A percentile compares a stretch with the other conserved stretches of the same genome.
phyloP scores from a whole-genome alignment of 169 alveolate species.

The Eimeria acervulina region DNA sequence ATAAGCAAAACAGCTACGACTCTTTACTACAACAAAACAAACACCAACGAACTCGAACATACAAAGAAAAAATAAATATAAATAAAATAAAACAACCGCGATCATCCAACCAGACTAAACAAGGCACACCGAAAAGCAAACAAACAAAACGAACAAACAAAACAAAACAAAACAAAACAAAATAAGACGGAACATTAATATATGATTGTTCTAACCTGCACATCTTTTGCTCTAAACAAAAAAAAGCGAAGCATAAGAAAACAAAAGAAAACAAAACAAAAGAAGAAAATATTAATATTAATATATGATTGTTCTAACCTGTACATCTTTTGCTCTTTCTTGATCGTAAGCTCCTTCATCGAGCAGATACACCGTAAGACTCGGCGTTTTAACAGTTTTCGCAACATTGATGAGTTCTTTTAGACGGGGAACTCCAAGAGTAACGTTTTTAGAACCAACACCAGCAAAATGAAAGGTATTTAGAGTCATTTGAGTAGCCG shows the following conservation, averaged over 20 bases:
- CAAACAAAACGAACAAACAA: too few species aligned
- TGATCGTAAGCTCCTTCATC: slow-evolving; percentile 94
- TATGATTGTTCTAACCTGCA: too few species aligned
- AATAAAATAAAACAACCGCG: too few species aligned
- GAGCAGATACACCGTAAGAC: slow-evolving; percentile 96
- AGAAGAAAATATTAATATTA: background rate
- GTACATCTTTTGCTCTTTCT: slow-evolving; percentile 96
- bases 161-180: too few species aligned
- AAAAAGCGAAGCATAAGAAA: background rate
- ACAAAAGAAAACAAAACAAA: background rate
- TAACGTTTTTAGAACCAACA: slow-evolving; percentile 99
- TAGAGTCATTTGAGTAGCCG: slow-evolving; percentile 99
- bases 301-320: background rate
- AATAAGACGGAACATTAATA: too few species aligned
- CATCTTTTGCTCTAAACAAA: too few species aligned
- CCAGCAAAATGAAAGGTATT: slow-evolving; percentile 99
- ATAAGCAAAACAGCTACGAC: too few species aligned
- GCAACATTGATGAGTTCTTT: slow-evolving; percentile 99
- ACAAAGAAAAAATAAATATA: too few species aligned
- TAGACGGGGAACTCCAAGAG: slow-evolving; percentile 99
- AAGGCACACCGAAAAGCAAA: too few species aligned
- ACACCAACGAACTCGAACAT: too few species aligned
- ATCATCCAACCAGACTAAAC: too few species aligned
- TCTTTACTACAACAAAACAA: too few species aligned
- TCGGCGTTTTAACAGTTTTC: slow-evolving; percentile 99